These are phyloP conservation scores for Talaromyces sp. DNA, from an alignment of 2,329 filamentous ascomycete species.

Conservation along the genomic window DNA sequence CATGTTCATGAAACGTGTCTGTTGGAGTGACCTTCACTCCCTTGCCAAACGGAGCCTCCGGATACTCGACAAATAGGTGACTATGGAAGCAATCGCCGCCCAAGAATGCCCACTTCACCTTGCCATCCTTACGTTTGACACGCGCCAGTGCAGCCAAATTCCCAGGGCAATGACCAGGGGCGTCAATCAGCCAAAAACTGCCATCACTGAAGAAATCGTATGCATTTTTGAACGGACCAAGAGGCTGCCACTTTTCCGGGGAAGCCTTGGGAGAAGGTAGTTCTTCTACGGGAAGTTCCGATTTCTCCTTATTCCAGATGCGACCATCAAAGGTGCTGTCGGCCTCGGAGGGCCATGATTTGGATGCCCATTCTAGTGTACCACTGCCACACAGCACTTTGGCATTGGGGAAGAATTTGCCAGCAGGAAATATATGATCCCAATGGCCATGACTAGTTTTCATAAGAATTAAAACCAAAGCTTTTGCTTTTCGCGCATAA, in stretches of 20 bases:
- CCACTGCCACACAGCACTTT: conserved; percentile 3
- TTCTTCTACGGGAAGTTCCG: not conserved
- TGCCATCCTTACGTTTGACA: not conserved
- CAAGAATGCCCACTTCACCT: conserved; percentile 4
- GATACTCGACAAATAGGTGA: not conserved
- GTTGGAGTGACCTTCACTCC: conserved; percentile 5
- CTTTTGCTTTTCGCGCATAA: too few relatives aligned
- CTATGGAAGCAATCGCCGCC: conserved; percentile 8
- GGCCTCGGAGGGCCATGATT: conserved; percentile 3
- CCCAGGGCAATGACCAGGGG: conserved; percentile 34
- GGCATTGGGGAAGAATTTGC: conserved; percentile 2
- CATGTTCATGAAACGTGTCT: conserved; percentile 4
- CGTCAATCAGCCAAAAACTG: conserved; percentile 34
- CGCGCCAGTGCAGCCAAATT: conserved; percentile 36
- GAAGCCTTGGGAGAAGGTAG: not conserved
- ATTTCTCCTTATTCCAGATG: not conserved
- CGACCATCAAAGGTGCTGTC: conserved; percentile 3
- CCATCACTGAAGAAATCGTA: conserved; percentile 36
- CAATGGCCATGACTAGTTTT: not conserved
- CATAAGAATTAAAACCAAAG: too few relatives aligned
- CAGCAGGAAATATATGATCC: conserved; percentile 6
- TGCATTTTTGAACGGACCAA: conserved; percentile 32
- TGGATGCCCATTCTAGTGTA: conserved; percentile 1
- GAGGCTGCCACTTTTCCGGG: conserved; percentile 21
- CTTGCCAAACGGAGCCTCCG: conserved; percentile 7